Percentiles rank a stretch among this genome's conserved stretches.
Evolutionary conservation across 805 yeast species (phyloP).

Genomic region (Wickerhamomyces strasburgensis): DNA sequence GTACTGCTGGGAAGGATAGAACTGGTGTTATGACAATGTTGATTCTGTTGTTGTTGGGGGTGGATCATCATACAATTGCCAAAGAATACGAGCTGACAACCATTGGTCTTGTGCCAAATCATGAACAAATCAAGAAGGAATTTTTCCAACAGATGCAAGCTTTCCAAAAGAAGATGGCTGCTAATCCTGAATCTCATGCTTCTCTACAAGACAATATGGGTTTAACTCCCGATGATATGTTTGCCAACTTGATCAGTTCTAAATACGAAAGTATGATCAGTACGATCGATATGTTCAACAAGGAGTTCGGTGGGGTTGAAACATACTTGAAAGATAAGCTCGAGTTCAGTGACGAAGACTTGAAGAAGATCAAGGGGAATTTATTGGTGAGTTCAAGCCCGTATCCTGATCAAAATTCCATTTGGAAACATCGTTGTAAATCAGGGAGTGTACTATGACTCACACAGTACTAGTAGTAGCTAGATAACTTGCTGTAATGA

Average conservation of each 20-base stretch:
- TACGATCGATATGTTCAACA: constrained; percentile 48
- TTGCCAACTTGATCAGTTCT: constrained; percentile 55
- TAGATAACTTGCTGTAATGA: too few species aligned
- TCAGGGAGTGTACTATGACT: constrained; percentile 11
- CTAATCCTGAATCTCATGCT: constrained; percentile 2
- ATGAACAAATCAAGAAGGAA: constrained; percentile 20
- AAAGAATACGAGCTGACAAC: constrained; percentile 76
- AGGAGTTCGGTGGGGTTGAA: constrained; percentile 50
- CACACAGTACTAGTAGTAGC: too few species aligned
- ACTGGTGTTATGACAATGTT: constrained; percentile 75
- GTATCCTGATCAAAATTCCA: constrained; percentile 13
- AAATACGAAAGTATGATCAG: constrained; percentile 67
- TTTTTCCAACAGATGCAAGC: constrained; percentile 16
- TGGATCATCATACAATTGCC: constrained; percentile 59
- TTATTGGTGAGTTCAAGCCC: constrained; percentile 22
- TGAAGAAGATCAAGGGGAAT: constrained; percentile 31
- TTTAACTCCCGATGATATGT: constrained; percentile 40
- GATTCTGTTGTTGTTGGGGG: constrained; percentile 56
- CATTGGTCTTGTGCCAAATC: constrained; percentile 51
- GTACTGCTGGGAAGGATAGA: constrained; percentile 85
- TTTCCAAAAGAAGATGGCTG: constrained; percentile 4
- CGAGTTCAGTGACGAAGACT: constrained; percentile 41
- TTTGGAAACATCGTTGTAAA: constrained; percentile 23
- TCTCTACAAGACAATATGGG: neutral
- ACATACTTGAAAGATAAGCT: constrained; percentile 41